phyloP scores from a whole-genome alignment of 345 rosid genomes.

The Luvunga scandens region DNA sequence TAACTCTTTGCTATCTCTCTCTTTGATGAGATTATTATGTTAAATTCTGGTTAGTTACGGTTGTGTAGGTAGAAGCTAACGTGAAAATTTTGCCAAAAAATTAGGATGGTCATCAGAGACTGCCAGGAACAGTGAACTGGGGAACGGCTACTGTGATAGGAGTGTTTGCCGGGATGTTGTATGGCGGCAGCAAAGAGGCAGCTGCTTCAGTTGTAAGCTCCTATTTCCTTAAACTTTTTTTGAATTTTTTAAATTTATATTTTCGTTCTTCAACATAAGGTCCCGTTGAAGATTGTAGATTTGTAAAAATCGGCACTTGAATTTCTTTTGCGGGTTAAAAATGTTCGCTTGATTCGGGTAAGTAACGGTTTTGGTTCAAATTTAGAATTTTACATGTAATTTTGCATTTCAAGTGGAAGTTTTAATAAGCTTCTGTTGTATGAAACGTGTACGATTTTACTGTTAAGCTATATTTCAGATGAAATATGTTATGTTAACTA shows the following conservation, averaged over 20 bases:
- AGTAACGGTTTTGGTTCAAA: neutral
- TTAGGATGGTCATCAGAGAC: conserved; percentile 47
- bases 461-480: neutral
- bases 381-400: neutral
- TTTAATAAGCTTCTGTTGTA: neutral
- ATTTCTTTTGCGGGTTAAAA: neutral
- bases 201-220: conserved; percentile 80
- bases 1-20: conserved; percentile 16
- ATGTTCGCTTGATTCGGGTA: neutral
- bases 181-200: conserved; percentile 97
- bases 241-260: too few species aligned
- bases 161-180: conserved; percentile 83
- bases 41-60: neutral
- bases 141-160: conserved; percentile 85
- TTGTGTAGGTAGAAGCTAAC: neutral
- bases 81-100: conserved; percentile 7
- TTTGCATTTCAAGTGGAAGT: neutral
- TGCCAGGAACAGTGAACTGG: conserved; percentile 82
- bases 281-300: neutral
- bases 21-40: neutral
- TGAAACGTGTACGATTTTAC: too few species aligned
- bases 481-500: neutral
- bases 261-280: neutral
- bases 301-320: neutral
- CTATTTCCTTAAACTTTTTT: neutral